Conservation (phyloP, 305 asterid genomes). For the Striga hermonthica region DNA sequence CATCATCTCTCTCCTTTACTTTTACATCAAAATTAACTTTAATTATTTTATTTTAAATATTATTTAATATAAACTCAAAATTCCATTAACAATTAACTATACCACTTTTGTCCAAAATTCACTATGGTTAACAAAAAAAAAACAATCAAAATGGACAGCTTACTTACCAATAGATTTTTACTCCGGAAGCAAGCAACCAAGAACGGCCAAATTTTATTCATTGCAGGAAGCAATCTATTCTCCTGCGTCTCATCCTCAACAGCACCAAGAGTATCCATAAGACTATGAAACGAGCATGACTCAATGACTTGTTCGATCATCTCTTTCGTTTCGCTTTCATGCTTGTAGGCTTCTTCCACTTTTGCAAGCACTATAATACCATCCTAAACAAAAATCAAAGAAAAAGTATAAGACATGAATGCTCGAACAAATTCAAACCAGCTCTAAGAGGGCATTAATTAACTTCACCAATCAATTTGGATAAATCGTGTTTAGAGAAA, state of each 20-base stretch:
- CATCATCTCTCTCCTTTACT: too few species aligned
- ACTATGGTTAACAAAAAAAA: too few species aligned
- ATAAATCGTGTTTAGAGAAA: too few species aligned
- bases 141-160: too few species aligned
- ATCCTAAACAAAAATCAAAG: constrained; percentile 49
- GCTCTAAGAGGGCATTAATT: not conserved
- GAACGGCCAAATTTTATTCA: constrained; percentile 93
- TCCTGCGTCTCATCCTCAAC: constrained; percentile 74
- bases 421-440: not conserved
- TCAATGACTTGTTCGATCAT: constrained; percentile 49
- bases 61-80: too few species aligned
- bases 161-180: constrained; percentile 75
- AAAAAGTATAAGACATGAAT: constrained; percentile 13
- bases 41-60: too few species aligned
- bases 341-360: constrained; percentile 85
- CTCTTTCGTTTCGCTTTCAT: constrained; percentile 68
- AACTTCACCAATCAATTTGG: not conserved
- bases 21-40: too few species aligned
- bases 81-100: too few species aligned
- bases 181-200: constrained; percentile 72
- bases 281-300: constrained; percentile 50
- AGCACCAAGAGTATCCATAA: constrained; percentile 63
- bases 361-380: constrained; percentile 61
- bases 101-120: too few species aligned
- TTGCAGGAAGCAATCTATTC: constrained; percentile 87